phyloP scores from a whole-genome alignment of 2,329 filamentous ascomycete species.

The Gremmenia infestans region DNA sequence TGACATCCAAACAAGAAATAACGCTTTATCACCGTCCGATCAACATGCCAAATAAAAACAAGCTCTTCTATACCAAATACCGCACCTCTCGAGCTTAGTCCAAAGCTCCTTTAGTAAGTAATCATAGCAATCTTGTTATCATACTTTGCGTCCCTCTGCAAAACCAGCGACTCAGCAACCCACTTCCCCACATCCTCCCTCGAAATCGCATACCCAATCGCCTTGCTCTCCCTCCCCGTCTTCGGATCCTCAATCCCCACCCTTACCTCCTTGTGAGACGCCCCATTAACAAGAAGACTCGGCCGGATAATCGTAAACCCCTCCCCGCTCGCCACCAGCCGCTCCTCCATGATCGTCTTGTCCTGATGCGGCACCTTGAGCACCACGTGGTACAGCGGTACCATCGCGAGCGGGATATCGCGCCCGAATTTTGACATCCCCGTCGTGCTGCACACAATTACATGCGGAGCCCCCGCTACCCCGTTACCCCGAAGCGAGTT shows the following conservation, averaged over 20 bases:
- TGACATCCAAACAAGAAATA: too few relatives aligned
- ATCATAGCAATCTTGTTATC: neutral
- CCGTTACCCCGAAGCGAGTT: neutral
- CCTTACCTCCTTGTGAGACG: conserved; percentile 7
- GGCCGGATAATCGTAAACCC: conserved; percentile 18
- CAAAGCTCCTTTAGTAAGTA: neutral
- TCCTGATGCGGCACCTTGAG: conserved; percentile 41
- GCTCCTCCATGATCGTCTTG: conserved; percentile 42
- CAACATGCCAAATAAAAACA: too few relatives aligned
- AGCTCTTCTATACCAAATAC: too few relatives aligned
- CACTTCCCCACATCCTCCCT: conserved; percentile 32
- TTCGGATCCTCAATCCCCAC: conserved; percentile 2
- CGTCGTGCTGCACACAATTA: conserved; percentile 38
- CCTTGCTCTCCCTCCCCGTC: conserved; percentile 11
- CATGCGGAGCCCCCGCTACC: neutral
- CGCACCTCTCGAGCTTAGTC: too few relatives aligned
- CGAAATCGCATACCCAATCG: conserved; percentile 30
- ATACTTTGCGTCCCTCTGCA: neutral
- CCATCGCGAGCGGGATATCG: conserved; percentile 39
- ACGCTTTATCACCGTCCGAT: too few relatives aligned
- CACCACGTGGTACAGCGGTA: conserved; percentile 39
- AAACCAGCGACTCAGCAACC: conserved; percentile 19
- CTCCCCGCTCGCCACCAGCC: conserved; percentile 16
- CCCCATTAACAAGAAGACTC: conserved; percentile 25
- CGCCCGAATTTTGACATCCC: conserved; percentile 36